Evolutionary conservation across 495 filamentous ascomycete species (phyloP).

Genomic region (Penicillium cosmopolitanum): DNA sequence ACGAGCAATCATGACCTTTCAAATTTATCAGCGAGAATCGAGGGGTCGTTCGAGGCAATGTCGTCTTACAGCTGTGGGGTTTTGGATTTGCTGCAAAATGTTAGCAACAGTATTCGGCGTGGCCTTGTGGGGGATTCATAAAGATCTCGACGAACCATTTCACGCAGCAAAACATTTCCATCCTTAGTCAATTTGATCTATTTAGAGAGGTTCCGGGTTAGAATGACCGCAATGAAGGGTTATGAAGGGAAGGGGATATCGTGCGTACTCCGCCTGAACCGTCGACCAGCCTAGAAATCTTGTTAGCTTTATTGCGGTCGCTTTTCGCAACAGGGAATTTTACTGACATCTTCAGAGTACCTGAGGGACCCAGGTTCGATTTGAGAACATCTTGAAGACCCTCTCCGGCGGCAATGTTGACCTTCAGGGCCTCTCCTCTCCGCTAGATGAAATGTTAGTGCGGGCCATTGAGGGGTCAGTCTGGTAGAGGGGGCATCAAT

Average conservation of each 20-base stretch:
- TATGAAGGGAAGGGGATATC: conserved; percentile 19
- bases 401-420: conserved; percentile 96
- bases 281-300: conserved; percentile 78
- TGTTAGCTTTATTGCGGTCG: conserved; percentile 33
- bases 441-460: conserved; percentile 63
- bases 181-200: conserved; percentile 99
- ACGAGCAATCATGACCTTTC: conserved; percentile 91
- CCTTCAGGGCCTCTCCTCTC: conserved; percentile 90
- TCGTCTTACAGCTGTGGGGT: conserved; percentile 75
- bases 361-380: conserved; percentile 90
- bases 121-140: background rate
- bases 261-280: conserved; percentile 83
- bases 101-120: conserved; percentile 37
- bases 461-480: conserved; percentile 24
- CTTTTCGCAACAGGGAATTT: conserved; percentile 1
- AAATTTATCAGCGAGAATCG: conserved; percentile 29
- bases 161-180: conserved; percentile 90
- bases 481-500: conserved; percentile 13
- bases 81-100: conserved; percentile 69
- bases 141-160: conserved; percentile 72
- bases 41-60: conserved; percentile 17
- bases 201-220: conserved; percentile 9
- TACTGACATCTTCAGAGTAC: conserved; percentile 93
- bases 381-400: conserved; percentile 95
- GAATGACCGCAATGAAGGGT: conserved; percentile 20